These are phyloP conservation scores for Medicago ruthenica DNA, from an alignment of 306 rosid genomes.

Conservation along the genomic window DNA sequence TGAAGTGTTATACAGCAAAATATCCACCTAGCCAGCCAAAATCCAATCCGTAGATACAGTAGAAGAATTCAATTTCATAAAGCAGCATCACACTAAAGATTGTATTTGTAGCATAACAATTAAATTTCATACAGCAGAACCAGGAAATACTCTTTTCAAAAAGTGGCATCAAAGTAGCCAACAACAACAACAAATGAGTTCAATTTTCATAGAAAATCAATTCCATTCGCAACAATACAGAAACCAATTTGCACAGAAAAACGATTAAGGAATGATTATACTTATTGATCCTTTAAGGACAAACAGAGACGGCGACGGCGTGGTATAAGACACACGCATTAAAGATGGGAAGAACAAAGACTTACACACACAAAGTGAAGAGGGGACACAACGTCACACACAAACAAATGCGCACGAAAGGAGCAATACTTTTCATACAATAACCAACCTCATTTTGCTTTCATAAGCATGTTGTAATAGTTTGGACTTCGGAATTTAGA, in stretches of 20 bases:
- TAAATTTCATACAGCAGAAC: neutral
- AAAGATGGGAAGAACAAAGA: too few relatives aligned
- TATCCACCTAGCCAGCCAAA: neutral
- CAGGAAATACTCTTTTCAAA: neutral
- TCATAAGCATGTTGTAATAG: too few relatives aligned
- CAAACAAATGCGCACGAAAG: neutral
- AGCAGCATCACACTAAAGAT: neutral
- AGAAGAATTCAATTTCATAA: neutral
- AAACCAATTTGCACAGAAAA: neutral
- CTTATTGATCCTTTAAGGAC: neutral
- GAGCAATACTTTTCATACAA: too few relatives aligned
- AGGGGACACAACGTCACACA: neutral
- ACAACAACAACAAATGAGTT: neutral
- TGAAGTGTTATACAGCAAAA: neutral
- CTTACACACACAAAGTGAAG: neutral
- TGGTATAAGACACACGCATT: neutral
- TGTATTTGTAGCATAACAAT: neutral
- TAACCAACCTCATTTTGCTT: too few relatives aligned
- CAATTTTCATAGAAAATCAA: neutral
- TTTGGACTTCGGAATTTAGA: too few relatives aligned
- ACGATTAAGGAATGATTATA: neutral
- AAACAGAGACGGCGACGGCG: neutral
- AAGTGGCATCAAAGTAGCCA: neutral
- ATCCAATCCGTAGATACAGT: neutral
- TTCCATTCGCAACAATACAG: too few relatives aligned